Percentiles rank a stretch among this genome's conserved stretches.
phyloP scores from a whole-genome alignment of 805 yeast genomes.

The Teunomyces tritomae region DNA sequence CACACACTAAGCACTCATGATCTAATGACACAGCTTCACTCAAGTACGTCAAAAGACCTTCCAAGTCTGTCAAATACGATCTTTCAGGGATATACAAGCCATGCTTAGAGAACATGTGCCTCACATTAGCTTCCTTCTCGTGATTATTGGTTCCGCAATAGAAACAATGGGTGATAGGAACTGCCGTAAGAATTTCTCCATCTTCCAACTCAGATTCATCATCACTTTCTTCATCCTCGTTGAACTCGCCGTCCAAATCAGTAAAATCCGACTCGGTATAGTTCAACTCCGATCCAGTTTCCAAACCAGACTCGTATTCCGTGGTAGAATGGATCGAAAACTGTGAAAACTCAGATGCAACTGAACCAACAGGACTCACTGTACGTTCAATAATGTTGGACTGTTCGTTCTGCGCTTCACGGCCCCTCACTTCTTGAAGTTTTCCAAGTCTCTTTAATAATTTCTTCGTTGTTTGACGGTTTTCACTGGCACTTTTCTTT shows the following conservation, averaged over 20 bases:
- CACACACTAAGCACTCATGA: conserved; percentile 44
- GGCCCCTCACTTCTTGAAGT: conserved; percentile 11
- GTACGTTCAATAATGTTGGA: conserved; percentile 25
- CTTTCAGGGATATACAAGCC: conserved; percentile 47
- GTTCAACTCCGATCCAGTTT: conserved; percentile 52
- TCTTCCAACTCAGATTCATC: conserved; percentile 15
- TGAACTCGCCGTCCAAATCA: conserved; percentile 12
- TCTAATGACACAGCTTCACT: conserved; percentile 39
- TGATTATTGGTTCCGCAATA: conserved; percentile 54
- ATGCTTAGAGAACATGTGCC: conserved; percentile 44
- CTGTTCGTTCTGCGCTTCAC: conserved; percentile 19
- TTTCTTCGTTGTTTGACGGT: conserved; percentile 39
- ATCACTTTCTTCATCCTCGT: conserved; percentile 20
- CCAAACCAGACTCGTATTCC: conserved; percentile 32
- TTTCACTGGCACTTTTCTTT: conserved; percentile 18
- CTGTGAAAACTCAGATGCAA: conserved; percentile 52
- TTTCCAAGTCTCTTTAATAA: conserved; percentile 15
- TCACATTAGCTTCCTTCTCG: conserved; percentile 52
- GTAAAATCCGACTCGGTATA: conserved; percentile 23
- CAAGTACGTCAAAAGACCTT: conserved; percentile 37
- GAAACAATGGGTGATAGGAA: conserved; percentile 52
- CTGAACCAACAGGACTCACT: conserved; percentile 53
- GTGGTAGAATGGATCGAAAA: conserved; percentile 46
- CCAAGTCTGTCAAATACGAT: conserved; percentile 33
- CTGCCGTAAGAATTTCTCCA: conserved; percentile 28